Base-by-base conservation (phyloP, 2,329 filamentous ascomycete genomes). In the Apiospora hydei region DNA sequence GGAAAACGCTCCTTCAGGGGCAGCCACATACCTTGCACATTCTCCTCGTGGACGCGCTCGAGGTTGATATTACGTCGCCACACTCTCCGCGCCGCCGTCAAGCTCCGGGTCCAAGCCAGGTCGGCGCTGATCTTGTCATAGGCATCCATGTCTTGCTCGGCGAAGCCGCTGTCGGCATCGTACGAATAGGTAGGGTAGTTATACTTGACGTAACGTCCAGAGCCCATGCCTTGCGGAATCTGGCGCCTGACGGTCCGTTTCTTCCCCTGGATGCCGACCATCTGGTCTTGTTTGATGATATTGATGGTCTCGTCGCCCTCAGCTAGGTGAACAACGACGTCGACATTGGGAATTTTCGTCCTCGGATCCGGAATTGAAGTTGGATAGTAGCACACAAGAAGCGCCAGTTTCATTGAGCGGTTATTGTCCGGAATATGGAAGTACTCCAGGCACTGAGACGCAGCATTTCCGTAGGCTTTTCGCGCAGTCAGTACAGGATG, bases 91-190 rank as follows among this genome's bases (percentile, higher is more conserved):
- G 93, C 84, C 0, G 85, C 81, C 1, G 84, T 84, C 72, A 95
- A 77, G 47, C 89, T 91, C 10, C 93, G 85, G n/a, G 87, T 89
- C 87, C 91, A 94, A 0, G 93, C 92, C 26, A 94, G 77, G n/a
- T 88, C 87, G 1, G 91, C 88, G 0, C 88, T 87, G 3, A 93
- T 84, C 13, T 86, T 84, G 74, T 94, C 88, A 76, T 90, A 94
- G 75, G 92, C 89, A 2, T 93, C 90, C 44, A 93, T 80, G 71
- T 94, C 89, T 26, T 87, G 86, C 80, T 95, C 92, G 0, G 93
- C 93, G 74, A 95, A 95, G 0, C 93, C 93, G 0, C 89, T 82
- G 69, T 89, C 83, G 82, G 88, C 83, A 11, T 82, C 73, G 69
- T 86, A 86, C 0, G 81, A 79, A 61, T 85, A 86, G 24, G 80